Base-by-base conservation (phyloP, 1,284 basidiomycete species). In the Cutaneotrichosporon sp. region DNA sequence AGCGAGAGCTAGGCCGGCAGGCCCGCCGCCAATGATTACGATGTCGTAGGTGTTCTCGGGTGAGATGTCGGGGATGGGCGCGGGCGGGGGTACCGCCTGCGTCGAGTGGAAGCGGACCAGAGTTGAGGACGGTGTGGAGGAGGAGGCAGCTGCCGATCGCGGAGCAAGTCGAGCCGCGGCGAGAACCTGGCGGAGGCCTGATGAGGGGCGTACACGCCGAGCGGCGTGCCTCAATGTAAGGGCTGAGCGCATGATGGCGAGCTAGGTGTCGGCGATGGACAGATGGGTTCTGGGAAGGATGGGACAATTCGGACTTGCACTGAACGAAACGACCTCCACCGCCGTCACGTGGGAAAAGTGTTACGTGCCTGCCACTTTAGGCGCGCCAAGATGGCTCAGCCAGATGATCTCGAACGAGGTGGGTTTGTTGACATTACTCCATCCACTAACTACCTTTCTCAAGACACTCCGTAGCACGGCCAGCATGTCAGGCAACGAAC, bases 11-110 rank as follows among this genome's bases (percentile, higher is more conserved):
- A 99, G 84, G 16, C 96, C 96, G 1, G 88, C 92, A 22, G 93
- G 93, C 1, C 95, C 95, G 53, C 93, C 96, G 16, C 96, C 96
- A 42, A 97, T 92, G 70, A 98, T 91, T 38, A 97, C 91, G 60
- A 97, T 84, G 77, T 97, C 94, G 68, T 86, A 88, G 1, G 74
- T 79, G 56, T 79, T 65, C 32, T 72, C 69, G 9, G 63, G 18
- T 0, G 66, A 38, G 46, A 80, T 75, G 4, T 52, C 22, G 2
- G 67, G 67, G 2, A 66, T 65, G 1, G 63, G 57, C 7, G 58
- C 58, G 5, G 57, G 51, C 1, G 64, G 34, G 7, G 51, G 26
- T 11, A 61, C 30, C 6, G 55, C 36, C 21, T 60, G 53, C 21
- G 58, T 60, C 21, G 58, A 56, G 49, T 56, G 55, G 53, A 36